Evolutionary conservation across 2,329 filamentous ascomycete species (phyloP), one percentile per base, ranked within the genome.

Genomic region (Botrytis deweyae): DNA sequence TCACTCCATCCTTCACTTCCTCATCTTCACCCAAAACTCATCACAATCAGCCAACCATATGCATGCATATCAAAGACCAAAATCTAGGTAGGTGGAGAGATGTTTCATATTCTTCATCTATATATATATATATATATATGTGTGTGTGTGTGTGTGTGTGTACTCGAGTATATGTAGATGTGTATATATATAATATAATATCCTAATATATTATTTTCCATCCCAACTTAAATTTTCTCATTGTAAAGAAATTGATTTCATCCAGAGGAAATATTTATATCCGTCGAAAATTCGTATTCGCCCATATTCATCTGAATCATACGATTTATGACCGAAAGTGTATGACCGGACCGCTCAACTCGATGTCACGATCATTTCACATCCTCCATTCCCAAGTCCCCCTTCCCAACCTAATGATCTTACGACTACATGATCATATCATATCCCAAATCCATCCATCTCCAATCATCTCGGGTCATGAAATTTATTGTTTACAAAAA

Each of bases 391-490:
- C n/a, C n/a, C 52, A 29, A 9, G 3, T 18, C 52, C 6, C 52
- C n/a, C 49, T n/a, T n/a, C n/a, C 52, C 14, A 58, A 33, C n/a
- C n/a, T 29, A 58, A 18, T 58, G 52, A 29, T 58, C n/a, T 29
- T 29, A 33, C n/a, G 52, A 58, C 52, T 58, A 58, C 52, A 58
- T 6, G 22, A 40, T 38, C 36, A 62, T 36, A 36, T 36, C 58
- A 61, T 25, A 62, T 40, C 58, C 36, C 22, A 38, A n/a, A 62
- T 62, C 20, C 36, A 62, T 46, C 52, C 55, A 58, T 61, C 66
- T 44, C 52, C 68, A n/a, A 38, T 44, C 40, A 70, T 70, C 55
- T 63, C 40, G 9, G 40, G 42, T 68, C 66, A 58, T 58, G 36
- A 68, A 68, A 29, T 25, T 70, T 44, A 33, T 33, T 38, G 66